phyloP scores from a whole-genome alignment of 2,329 filamentous ascomycete species.

The Hypoxylon sp. region DNA sequence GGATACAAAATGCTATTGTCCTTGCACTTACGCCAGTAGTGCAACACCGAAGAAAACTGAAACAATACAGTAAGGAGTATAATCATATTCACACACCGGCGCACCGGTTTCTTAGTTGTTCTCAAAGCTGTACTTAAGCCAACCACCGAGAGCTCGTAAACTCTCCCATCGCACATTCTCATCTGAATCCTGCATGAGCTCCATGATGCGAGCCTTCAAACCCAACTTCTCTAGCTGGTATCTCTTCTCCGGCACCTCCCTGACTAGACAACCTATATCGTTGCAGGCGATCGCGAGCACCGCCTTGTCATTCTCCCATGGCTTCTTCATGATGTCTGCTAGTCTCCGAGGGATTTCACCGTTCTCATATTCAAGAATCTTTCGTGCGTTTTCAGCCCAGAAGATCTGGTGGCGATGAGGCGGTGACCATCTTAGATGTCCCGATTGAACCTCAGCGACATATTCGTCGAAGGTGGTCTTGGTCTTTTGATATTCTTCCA shows the following conservation, averaged over 20 bases:
- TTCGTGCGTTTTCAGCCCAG: slow-evolving; percentile 91
- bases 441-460: slow-evolving; percentile 85
- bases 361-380: slow-evolving; percentile 86
- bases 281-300: slow-evolving; percentile 94
- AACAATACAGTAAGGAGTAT: slow-evolving; percentile 38
- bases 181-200: slow-evolving; percentile 90
- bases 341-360: slow-evolving; percentile 84
- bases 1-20: slow-evolving; percentile 38
- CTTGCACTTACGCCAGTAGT: slow-evolving; percentile 29
- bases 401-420: slow-evolving; percentile 89
- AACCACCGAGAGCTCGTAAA: slow-evolving; percentile 80
- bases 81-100: slow-evolving; percentile 24
- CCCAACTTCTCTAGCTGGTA: slow-evolving; percentile 85
- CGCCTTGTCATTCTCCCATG: slow-evolving; percentile 85
- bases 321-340: slow-evolving; percentile 83
- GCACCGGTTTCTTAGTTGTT: slow-evolving; percentile 48
- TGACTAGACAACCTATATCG: slow-evolving; percentile 89
- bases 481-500: slow-evolving; percentile 77
- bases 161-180: slow-evolving; percentile 95
- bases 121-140: slow-evolving; percentile 76
- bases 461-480: slow-evolving; percentile 91
- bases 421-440: slow-evolving; percentile 92
- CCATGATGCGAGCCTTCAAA: slow-evolving; percentile 90
- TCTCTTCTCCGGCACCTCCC: slow-evolving; percentile 89
- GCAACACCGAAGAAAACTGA: slow-evolving; percentile 26